Evolutionary conservation across 805 yeast genomes (phyloP), one percentile per base, ranked within the genome.

Genomic region (Metschnikowia picachoensis): DNA sequence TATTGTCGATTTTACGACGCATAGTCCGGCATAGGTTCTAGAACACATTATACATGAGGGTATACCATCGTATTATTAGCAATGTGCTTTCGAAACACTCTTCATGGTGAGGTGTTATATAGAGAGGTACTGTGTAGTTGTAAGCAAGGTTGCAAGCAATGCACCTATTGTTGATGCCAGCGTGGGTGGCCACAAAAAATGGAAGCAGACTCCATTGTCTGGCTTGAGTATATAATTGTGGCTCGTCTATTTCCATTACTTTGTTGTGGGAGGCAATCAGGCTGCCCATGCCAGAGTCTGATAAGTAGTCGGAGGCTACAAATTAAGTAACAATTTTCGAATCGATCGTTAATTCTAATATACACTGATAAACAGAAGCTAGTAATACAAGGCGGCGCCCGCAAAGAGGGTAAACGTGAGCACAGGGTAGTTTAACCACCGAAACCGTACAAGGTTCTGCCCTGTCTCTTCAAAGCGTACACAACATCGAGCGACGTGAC

Each of bases 401-500:
- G 12, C 20, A 37, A n/a, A 37, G 12, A 12, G 12, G n/a, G 20
- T 35, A 16, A 35, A 14, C 29, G 16, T 17, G 29, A 35, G 20
- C 16, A 37, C 30, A 14, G 15, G 35, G 48, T 32, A 30, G 57
- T 39, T 52, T 53, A 92, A 85, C 96, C 97, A 81, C 98, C 98
- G 87, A 92, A 94, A 91, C 98, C 98, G 74, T 92, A 92, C 74
- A 94, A 85, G 78, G 98, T 92, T 80, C 98, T 87, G 71, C 99
- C 99, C 82, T 94, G 97, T 85, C 98, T 90, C 94, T 92, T 92
- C 78, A 92, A 87, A 66, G 98, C 98, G 76, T 92, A 92, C 66
- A 92, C 98, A 62, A 92, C 98, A 72, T 92, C 99, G 68, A 92
- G 83, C 53, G 99, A 91, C 62, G 99, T 92, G 65, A 92, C 98